These are phyloP conservation scores for Zymoseptoria pseudotritici DNA, from an alignment of 2,329 filamentous ascomycete species.

Conservation along the genomic window DNA sequence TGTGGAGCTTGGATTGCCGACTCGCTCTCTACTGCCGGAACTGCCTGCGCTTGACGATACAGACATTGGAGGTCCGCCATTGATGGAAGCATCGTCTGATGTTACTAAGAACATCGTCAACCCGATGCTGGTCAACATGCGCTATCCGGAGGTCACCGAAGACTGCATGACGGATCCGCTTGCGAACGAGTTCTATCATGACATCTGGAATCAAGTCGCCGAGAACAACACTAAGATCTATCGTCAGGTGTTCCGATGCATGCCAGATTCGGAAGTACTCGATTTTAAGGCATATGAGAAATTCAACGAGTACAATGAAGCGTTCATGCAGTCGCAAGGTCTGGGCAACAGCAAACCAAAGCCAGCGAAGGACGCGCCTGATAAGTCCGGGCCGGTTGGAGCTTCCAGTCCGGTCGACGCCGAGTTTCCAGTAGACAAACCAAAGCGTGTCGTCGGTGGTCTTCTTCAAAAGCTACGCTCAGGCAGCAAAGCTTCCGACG, in stretches of 20 bases:
- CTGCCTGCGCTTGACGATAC: conserved; percentile 67
- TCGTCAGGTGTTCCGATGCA: conserved; percentile 87
- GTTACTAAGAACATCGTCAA: conserved; percentile 34
- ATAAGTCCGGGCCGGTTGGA: conserved; percentile 45
- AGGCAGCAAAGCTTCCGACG: conserved; percentile 22
- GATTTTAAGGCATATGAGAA: conserved; percentile 92
- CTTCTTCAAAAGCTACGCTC: conserved; percentile 29
- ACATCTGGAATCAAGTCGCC: conserved; percentile 80
- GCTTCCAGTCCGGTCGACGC: conserved; percentile 21
- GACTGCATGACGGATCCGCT: conserved; percentile 94
- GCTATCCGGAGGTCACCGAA: conserved; percentile 65
- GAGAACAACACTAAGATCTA: conserved; percentile 95
- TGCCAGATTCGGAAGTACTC: conserved; percentile 90
- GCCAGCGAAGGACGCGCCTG: conserved; percentile 41
- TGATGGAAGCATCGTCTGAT: conserved; percentile 48
- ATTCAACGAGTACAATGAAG: conserved; percentile 66
- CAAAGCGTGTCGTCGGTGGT: conserved; percentile 23
- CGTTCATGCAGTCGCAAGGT: conserved; percentile 62
- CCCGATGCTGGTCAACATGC: conserved; percentile 57
- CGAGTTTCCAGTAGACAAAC: not conserved
- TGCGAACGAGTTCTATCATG: conserved; percentile 71
- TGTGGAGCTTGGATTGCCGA: conserved; percentile 59
- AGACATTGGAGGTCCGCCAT: conserved; percentile 71
- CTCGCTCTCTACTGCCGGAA: conserved; percentile 61
- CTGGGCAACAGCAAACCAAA: conserved; percentile 46